Base-by-base conservation (phyloP, 768 basidiomycete genomes). In the Xerocomus brunneocitrinus region DNA sequence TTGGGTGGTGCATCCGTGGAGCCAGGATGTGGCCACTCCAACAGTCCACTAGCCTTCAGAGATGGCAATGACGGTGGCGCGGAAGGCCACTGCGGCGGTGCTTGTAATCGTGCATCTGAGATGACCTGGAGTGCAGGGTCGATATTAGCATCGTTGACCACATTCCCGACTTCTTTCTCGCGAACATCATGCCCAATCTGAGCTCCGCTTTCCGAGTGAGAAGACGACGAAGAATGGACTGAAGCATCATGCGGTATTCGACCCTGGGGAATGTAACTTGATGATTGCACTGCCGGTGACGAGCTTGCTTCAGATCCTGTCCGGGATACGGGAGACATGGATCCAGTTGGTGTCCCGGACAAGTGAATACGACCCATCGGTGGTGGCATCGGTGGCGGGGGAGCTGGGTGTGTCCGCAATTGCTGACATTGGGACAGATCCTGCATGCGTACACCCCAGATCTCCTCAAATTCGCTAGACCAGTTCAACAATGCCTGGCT, bases 11-110 rank as follows among this genome's bases (percentile, higher is more conserved):
- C 58, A 57, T 68, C 69, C 53, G 69, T 54, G 46, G 75, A 69
- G 53, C 81, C 81, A 78, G 53, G 76, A 73, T 45, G 66, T n/a
- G 64, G 64, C 70, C 70, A 69, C 59, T 87, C 85, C 38, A 89
- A 72, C 42, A 89, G 73, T 22, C 87, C 87, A 58, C 84, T 87
- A 31, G 83, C 80, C 68, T 88, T 89, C 50, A 89, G 71, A 35
- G 87, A 89, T 31, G 87, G 87, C 54, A 89, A 69, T 19, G 83
- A 81, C 58, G 56, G 53, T 14, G 61, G 42, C 12, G 44, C 43
- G 3, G 52, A 19, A 34, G 31, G 34, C 47, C 51, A 36, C 40
- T 62, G 60, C 22, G 62, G 43, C 8, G 55, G 50, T 40, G 48
- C 59, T 53, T 55, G 63, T 49, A 53, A 30, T 40, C 61, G 60